Evolutionary conservation across 164 flowering plant genomes (phyloP), one percentile per base, ranked within the genome.

Genomic region (Umbilicus rupestris): DNA sequence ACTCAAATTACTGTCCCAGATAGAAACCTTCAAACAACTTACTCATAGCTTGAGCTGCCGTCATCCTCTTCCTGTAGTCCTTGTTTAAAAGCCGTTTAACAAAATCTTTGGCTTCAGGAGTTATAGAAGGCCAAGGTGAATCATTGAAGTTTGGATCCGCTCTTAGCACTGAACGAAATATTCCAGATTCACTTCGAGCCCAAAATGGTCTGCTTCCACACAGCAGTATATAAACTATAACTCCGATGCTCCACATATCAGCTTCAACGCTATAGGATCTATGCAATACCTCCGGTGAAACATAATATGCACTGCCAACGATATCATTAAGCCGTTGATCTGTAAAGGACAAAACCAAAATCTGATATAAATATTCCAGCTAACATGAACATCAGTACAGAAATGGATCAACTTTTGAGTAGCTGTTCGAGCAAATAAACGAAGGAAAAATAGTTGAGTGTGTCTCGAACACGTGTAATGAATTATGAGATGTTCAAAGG

Each of bases 241-340:
- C 89, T 14, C 89, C 92, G 70, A 85, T 81, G 68, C 92, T 87
- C 92, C 92, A 87, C 42, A 87, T 71, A 71, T 87, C 92, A 24
- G 83, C 89, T 81, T 87, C 92, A 60, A 77, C 63, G 67, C 75
- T 81, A 74, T 87, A 85, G 46, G 88, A 81, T 77, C 88, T 81
- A 66, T 87, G 88, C 44, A 87, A 82, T 15, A 87, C 92, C 78
- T 87, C 92, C 7, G 92, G 92, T 24, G 92, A 86, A 71, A 87
- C 92, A 74, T 87, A 85, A 63, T 87, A 87, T 63, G 92, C 92
- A 77, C 92, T 87, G 49, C 92, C 92, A 71, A 87, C 92, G 58
- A 87, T 81, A 70, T 87, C 92, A 60, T 78, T 87, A 57, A 85
- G 87, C 41, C 88, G 82, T 69, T 82, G 82, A 76, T 85, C 92